These are phyloP conservation scores for Cladobotryum protrusum DNA, from an alignment of 2,329 filamentous ascomycete genomes.

Conservation along the genomic window DNA sequence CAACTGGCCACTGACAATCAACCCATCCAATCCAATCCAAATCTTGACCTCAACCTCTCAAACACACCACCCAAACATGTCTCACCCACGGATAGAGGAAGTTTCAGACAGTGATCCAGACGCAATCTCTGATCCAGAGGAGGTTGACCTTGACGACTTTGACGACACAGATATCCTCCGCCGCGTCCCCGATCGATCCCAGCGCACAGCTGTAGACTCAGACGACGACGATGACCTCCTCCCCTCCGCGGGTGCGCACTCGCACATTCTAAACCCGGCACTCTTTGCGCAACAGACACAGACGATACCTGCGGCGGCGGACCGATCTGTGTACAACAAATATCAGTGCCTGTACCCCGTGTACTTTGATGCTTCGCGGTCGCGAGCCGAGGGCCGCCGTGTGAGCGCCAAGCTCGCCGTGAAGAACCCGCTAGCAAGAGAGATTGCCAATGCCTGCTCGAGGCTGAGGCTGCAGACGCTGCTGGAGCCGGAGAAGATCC, in stretches of 20 bases:
- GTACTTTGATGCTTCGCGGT: slow-evolving; percentile 79
- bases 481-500: slow-evolving; percentile 84
- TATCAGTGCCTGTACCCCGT: slow-evolving; percentile 91
- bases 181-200: slow-evolving; percentile 29
- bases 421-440: slow-evolving; percentile 76
- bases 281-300: slow-evolving; percentile 25
- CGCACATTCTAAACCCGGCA: slow-evolving; percentile 7
- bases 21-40: not conserved
- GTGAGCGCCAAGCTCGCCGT: slow-evolving; percentile 69
- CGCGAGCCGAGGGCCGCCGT: slow-evolving; percentile 73
- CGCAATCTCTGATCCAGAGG: slow-evolving; percentile 67
- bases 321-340: slow-evolving; percentile 57
- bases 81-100: slow-evolving; percentile 86
- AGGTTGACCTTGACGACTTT: slow-evolving; percentile 71
- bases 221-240: slow-evolving; percentile 14
- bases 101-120: slow-evolving; percentile 73
- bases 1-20: not conserved
- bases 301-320: slow-evolving; percentile 31
- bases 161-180: slow-evolving; percentile 52
- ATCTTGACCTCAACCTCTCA: not conserved
- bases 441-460: slow-evolving; percentile 81
- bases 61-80: slow-evolving; percentile 50
- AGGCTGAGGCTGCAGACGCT: slow-evolving; percentile 64
- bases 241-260: slow-evolving; percentile 6
- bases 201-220: slow-evolving; percentile 17